A percentile compares a stretch with the other conserved stretches of the same genome.
These are phyloP conservation scores for Pythium scleroteichum DNA, from an alignment of 352 stramenopile genomes.

Conservation along the genomic window DNA sequence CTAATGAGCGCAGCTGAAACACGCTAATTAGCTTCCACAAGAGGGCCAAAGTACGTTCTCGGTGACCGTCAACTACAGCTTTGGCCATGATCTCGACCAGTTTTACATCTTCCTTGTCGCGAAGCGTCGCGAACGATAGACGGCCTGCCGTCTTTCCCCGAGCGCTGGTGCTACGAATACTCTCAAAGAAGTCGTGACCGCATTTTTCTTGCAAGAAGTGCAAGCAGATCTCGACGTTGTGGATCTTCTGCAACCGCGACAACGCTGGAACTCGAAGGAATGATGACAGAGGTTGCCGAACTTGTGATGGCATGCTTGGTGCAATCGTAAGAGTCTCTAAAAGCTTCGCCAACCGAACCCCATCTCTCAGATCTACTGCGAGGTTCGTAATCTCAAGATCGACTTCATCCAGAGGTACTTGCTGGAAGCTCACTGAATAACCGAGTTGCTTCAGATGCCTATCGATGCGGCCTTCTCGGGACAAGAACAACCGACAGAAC, in stretches of 20 bases:
- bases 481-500: slow-evolving; percentile 93
- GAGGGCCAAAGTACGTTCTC: slow-evolving; percentile 93
- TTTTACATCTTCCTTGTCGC: slow-evolving; percentile 56
- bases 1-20: slow-evolving; percentile 89
- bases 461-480: slow-evolving; percentile 93
- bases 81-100: slow-evolving; percentile 75
- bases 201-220: slow-evolving; percentile 80
- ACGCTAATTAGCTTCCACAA: slow-evolving; percentile 93
- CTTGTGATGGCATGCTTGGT: slow-evolving; percentile 5
- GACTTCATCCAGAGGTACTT: slow-evolving; percentile 94
- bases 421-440: slow-evolving; percentile 89
- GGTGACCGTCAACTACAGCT: slow-evolving; percentile 96
- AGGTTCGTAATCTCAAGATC: slow-evolving; percentile 92
- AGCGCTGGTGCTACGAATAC: slow-evolving; percentile 28
- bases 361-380: slow-evolving; percentile 95
- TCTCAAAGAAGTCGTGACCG: slow-evolving; percentile 51
- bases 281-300: slow-evolving; percentile 49
- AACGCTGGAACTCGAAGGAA: slow-evolving; percentile 92
- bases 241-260: slow-evolving; percentile 95
- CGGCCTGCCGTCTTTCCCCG: slow-evolving; percentile 3
- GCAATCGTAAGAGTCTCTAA: slow-evolving; percentile 85
- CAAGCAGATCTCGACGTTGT: slow-evolving; percentile 95
- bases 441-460: slow-evolving; percentile 90
- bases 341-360: slow-evolving; percentile 91
- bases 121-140: slow-evolving; percentile 45